A percentile compares a stretch with the other conserved stretches of the same genome.
Evolutionary conservation across 2,329 filamentous ascomycete genomes (phyloP).

Genomic region (Colletotrichum sansevieriae): DNA sequence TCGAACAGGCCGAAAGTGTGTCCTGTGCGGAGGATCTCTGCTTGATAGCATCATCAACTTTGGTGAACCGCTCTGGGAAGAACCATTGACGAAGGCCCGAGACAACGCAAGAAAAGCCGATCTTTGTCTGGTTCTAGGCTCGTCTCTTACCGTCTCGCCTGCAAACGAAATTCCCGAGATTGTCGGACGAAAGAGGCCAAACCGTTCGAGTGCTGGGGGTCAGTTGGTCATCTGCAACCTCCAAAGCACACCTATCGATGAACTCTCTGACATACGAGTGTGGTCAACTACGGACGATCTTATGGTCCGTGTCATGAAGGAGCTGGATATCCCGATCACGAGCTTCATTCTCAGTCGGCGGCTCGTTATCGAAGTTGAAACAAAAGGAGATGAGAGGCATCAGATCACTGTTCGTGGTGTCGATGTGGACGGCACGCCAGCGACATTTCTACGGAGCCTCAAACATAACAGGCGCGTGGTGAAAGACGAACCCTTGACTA

Average conservation of each 20-base stretch:
- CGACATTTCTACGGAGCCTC: conserved; percentile 54
- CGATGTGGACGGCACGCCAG: conserved; percentile 57
- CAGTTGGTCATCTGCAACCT: no score
- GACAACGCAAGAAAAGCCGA: no score
- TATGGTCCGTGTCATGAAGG: conserved; percentile 56
- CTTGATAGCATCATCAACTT: conserved; percentile 62
- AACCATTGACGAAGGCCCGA: no score
- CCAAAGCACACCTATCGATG: conserved; percentile 50
- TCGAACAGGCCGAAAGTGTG: conserved; percentile 60
- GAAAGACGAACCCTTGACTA: conserved; percentile 53
- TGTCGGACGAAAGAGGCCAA: no score
- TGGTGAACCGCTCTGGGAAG: no score
- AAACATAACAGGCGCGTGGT: conserved; percentile 52
- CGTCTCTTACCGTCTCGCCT: no score
- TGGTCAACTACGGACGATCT: conserved; percentile 54
- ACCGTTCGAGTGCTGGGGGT: no score
- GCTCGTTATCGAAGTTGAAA: conserved; percentile 48
- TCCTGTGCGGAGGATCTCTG: conserved; percentile 53
- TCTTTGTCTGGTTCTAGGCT: no score
- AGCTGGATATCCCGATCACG: conserved; percentile 53
- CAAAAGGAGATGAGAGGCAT: conserved; percentile 42
- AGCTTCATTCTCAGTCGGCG: conserved; percentile 53
- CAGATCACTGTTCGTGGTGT: conserved; percentile 52
- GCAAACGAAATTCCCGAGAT: no score
- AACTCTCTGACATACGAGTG: conserved; percentile 49